Evolutionary conservation across 352 stramenopile genomes (phyloP).

Genomic region (Halophytophthora batemanensis): DNA sequence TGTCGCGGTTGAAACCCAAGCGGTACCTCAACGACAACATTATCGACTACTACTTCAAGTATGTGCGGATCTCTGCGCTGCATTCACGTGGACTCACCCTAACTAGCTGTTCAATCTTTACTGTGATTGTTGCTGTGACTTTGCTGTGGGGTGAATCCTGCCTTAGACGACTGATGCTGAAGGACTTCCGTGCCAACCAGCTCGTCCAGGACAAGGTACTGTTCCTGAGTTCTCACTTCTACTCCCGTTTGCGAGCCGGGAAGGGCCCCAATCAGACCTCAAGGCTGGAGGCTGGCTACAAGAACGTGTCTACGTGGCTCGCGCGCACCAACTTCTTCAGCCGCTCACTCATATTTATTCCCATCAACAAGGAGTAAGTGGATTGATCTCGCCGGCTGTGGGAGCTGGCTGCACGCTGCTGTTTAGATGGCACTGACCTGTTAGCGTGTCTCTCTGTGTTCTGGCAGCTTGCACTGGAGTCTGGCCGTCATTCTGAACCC

Average conservation of each 20-base stretch:
- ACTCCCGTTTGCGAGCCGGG: constrained; percentile 50
- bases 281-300: constrained; percentile 60
- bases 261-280: constrained; percentile 28
- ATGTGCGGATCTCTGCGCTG: constrained; percentile 11
- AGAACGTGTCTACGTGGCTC: constrained; percentile 78
- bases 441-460: constrained; percentile 7
- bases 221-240: constrained; percentile 82
- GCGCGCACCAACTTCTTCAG: constrained; percentile 62
- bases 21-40: constrained; percentile 93
- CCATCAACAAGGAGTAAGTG: constrained; percentile 83
- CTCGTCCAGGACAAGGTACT: constrained; percentile 67
- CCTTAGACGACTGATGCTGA: constrained; percentile 51
- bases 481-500: constrained; percentile 79
- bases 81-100: not conserved
- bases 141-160: constrained; percentile 5
- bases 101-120: not conserved
- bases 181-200: constrained; percentile 36
- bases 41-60: constrained; percentile 92
- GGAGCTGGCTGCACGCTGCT: too few relatives aligned
- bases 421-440: too few relatives aligned
- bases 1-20: constrained; percentile 50
- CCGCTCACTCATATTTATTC: constrained; percentile 79
- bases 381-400: too few relatives aligned
- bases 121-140: constrained; percentile 1
- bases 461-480: constrained; percentile 75